Conservation (phyloP, 176 grass and related monocot species). For the Secale cereale region DNA sequence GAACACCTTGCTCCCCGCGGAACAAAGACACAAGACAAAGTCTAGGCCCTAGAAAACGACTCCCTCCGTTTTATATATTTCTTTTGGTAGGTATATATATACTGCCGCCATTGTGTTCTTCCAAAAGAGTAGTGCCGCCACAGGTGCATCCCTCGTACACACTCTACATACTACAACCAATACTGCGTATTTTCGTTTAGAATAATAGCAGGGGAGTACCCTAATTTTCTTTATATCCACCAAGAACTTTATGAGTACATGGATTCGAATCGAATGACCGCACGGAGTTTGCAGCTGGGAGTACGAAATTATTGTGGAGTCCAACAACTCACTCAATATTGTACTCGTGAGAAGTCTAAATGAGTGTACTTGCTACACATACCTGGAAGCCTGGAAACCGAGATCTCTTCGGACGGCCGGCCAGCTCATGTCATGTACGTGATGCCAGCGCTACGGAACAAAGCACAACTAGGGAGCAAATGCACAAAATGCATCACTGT, state of each 20-base stretch:
- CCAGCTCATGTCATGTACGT: constrained; percentile 20
- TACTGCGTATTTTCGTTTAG: not conserved
- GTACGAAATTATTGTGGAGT: constrained; percentile 3
- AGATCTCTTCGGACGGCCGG: constrained; percentile 17
- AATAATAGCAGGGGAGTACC: not conserved
- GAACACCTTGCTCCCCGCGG: not conserved
- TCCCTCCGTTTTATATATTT: not conserved
- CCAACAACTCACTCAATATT: constrained; percentile 1
- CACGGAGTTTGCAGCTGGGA: not conserved
- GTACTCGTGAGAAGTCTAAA: not conserved
- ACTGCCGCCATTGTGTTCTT: not conserved
- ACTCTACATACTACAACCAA: too few species aligned
- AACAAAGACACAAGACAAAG: not conserved
- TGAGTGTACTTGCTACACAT: not conserved
- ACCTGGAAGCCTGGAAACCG: constrained; percentile 34
- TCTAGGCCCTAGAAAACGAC: constrained; percentile 15
- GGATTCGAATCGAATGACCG: not conserved
- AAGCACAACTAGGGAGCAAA: not conserved
- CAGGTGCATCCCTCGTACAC: too few species aligned
- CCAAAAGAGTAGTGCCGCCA: not conserved
- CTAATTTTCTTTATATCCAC: not conserved
- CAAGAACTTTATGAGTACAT: not conserved
- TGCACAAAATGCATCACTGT: not conserved
- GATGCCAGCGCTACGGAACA: not conserved
- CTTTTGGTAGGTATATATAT: not conserved